phyloP scores from a whole-genome alignment of 352 stramenopile genomes.

The Phytophthora sansomeana region DNA sequence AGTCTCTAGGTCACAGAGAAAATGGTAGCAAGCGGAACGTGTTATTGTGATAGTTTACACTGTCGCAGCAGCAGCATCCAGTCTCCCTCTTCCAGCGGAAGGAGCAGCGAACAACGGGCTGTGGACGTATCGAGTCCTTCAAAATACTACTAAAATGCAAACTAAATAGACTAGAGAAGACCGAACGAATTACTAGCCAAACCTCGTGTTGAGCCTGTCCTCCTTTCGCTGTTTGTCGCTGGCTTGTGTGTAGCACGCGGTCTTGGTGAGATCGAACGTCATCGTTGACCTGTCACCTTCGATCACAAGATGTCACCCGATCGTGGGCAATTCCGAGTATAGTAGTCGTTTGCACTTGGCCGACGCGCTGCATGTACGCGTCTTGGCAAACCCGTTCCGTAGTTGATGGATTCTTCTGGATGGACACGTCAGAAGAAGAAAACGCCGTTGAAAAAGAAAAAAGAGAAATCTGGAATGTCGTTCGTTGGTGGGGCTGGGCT shows the following conservation, averaged over 20 bases:
- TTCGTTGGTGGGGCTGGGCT: slow-evolving; percentile 28
- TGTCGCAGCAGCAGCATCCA: slow-evolving; percentile 26
- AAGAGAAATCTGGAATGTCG: slow-evolving; percentile 35
- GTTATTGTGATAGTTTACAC: slow-evolving; percentile 56
- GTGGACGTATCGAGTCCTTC: slow-evolving; percentile 17
- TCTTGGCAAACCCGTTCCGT: slow-evolving; percentile 14
- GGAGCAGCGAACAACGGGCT: slow-evolving; percentile 33
- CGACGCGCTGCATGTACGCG: neutral
- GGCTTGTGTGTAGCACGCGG: slow-evolving; percentile 13
- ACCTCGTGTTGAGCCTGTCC: slow-evolving; percentile 41
- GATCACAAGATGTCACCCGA: slow-evolving; percentile 22
- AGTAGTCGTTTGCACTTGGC: slow-evolving; percentile 4
- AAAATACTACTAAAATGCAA: slow-evolving; percentile 25
- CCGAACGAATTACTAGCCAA: slow-evolving; percentile 29
- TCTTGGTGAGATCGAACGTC: slow-evolving; percentile 18
- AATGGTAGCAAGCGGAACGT: slow-evolving; percentile 23
- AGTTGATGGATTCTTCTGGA: slow-evolving; percentile 21
- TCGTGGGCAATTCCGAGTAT: slow-evolving; percentile 5
- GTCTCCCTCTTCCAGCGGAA: slow-evolving; percentile 57
- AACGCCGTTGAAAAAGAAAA: slow-evolving; percentile 37
- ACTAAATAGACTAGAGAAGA: slow-evolving; percentile 41
- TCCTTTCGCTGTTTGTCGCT: slow-evolving; percentile 21
- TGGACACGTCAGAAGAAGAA: slow-evolving; percentile 23
- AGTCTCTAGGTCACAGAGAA: neutral
- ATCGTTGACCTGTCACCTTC: slow-evolving; percentile 13